Conservation (phyloP, 192 early-diverging fungal species). For the Kappamyces sp. region DNA sequence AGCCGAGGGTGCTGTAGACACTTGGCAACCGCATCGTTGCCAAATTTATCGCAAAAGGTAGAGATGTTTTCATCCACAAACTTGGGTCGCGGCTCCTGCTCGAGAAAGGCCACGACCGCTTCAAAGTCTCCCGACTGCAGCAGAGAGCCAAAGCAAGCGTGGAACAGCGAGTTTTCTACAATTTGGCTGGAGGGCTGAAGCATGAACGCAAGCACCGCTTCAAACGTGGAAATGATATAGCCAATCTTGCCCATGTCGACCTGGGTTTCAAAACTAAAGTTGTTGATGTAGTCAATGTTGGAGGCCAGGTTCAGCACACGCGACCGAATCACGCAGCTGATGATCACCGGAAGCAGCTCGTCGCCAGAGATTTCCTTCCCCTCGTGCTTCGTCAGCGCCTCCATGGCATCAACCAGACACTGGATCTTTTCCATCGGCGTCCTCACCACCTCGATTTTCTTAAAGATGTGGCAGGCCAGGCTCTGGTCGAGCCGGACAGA, state of each 20-base stretch:
- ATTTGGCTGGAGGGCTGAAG: not conserved
- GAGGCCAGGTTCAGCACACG: slow-evolving; percentile 32
- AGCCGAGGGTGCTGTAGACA: not conserved
- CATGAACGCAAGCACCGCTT: slow-evolving; percentile 26
- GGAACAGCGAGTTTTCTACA: not conserved
- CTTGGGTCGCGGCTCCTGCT: not conserved
- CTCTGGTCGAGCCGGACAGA: not conserved
- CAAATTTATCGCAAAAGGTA: slow-evolving; percentile 2
- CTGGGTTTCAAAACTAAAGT: slow-evolving; percentile 31
- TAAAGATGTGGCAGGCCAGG: slow-evolving; percentile 18
- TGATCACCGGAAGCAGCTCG: slow-evolving; percentile 29
- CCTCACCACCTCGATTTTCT: slow-evolving; percentile 19
- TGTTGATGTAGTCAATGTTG: slow-evolving; percentile 29
- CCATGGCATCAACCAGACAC: slow-evolving; percentile 25
- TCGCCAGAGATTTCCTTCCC: slow-evolving; percentile 18
- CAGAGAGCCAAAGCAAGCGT: not conserved
- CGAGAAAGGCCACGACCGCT: not conserved
- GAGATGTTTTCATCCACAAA: slow-evolving; percentile 3
- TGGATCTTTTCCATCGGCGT: slow-evolving; percentile 37
- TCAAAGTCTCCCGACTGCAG: not conserved
- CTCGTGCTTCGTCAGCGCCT: slow-evolving; percentile 15
- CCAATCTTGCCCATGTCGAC: slow-evolving; percentile 26
- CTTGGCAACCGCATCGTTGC: not conserved
- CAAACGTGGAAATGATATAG: slow-evolving; percentile 26
- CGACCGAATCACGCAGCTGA: slow-evolving; percentile 27